A percentile compares a stretch with the other conserved stretches of the same genome.
Evolutionary conservation across 345 rosid genomes (phyloP).

Genomic region (Euclidium syriacum): DNA sequence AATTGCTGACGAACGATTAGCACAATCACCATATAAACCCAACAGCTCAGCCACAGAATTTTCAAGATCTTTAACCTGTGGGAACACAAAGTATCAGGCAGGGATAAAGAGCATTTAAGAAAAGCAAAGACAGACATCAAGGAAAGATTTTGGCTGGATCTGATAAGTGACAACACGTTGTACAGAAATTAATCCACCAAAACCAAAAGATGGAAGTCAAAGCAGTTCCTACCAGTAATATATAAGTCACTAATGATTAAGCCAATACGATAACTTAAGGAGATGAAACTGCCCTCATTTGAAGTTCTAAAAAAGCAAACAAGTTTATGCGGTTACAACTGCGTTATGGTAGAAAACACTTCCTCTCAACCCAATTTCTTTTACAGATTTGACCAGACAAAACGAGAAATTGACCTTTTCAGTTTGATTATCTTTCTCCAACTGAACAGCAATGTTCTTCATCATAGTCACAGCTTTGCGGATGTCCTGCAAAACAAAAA

Average conservation of each 20-base stretch:
- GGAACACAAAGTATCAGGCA: neutral
- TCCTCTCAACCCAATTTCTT: neutral
- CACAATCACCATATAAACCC: conserved; percentile 46
- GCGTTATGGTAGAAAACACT: neutral
- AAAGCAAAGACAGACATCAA: neutral
- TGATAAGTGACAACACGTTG: neutral
- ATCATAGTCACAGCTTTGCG: conserved; percentile 53
- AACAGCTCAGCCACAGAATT: conserved; percentile 54
- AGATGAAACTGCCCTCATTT: neutral
- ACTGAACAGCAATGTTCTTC: conserved; percentile 68
- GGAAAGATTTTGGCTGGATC: neutral
- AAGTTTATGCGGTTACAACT: neutral
- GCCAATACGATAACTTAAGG: neutral
- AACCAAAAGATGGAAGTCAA: neutral
- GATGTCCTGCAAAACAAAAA: conserved; percentile 50
- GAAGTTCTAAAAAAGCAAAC: neutral
- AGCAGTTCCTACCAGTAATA: neutral
- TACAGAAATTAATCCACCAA: neutral
- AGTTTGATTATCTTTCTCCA: conserved; percentile 64
- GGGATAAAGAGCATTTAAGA: neutral
- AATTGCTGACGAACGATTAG: conserved; percentile 45
- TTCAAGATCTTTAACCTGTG: conserved; percentile 77
- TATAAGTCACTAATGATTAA: neutral
- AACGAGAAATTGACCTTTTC: conserved; percentile 39
- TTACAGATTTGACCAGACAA: neutral